phyloP scores from a whole-genome alignment of 2,329 filamentous ascomycete species.

The Xylariales sp. region DNA sequence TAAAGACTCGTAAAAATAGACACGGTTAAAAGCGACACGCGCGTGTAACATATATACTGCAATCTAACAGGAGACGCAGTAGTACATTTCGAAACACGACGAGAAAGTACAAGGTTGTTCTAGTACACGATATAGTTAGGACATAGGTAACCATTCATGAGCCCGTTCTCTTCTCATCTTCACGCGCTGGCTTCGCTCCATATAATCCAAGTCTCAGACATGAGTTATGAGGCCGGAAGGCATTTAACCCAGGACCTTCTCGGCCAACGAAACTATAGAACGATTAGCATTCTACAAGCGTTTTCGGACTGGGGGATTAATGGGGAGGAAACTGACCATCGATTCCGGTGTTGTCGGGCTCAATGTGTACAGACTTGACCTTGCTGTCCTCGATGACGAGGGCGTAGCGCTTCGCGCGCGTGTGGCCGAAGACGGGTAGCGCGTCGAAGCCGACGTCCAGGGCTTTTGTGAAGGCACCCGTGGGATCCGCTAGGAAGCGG shows the following conservation, averaged over 20 bases:
- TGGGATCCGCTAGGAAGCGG: conserved; percentile 88
- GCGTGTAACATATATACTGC: not conserved
- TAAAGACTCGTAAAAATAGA: not conserved
- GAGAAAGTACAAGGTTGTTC: conserved; percentile 6
- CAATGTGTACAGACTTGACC: conserved; percentile 82
- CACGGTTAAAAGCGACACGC: not conserved
- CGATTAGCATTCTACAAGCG: conserved; percentile 18
- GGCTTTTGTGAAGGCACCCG: conserved; percentile 82
- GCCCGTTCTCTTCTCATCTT: not conserved
- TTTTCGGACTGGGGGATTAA: not conserved
- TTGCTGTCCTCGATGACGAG: conserved; percentile 86
- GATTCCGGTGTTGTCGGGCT: conserved; percentile 88
- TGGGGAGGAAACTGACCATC: conserved; percentile 65
- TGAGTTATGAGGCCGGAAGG: not conserved
- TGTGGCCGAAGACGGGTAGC: conserved; percentile 80
- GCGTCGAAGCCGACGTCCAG: conserved; percentile 87
- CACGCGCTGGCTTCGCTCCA: not conserved
- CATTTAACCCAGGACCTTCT: conserved; percentile 59
- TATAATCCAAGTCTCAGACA: not conserved
- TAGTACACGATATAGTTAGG: conserved; percentile 5
- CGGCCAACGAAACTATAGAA: conserved; percentile 60
- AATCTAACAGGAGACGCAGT: not conserved
- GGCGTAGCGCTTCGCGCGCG: conserved; percentile 88
- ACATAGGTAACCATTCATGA: not conserved
- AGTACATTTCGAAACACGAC: conserved; percentile 7